Percentiles rank a stretch among this genome's conserved stretches.
These are phyloP conservation scores for Pestalotiopsis fici DNA, from an alignment of 2,329 filamentous ascomycete genomes.

Conservation along the genomic window DNA sequence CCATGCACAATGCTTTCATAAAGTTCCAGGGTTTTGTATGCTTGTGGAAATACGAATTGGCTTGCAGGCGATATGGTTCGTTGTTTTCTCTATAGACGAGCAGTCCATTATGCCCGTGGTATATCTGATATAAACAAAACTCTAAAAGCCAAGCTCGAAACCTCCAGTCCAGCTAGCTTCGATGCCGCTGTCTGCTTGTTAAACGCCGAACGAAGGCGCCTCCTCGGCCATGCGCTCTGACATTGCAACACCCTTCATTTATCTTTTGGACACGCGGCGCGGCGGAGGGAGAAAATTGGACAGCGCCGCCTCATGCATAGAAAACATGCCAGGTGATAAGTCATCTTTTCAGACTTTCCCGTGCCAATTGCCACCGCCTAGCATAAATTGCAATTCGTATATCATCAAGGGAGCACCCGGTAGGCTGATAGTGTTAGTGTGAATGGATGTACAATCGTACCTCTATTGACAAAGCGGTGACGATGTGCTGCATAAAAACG, in stretches of 20 bases:
- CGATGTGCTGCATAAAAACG: too few relatives aligned
- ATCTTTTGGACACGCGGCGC: not conserved
- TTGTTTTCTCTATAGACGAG: not conserved
- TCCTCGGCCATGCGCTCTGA: not conserved
- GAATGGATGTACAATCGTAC: not conserved
- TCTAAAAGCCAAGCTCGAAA: not conserved
- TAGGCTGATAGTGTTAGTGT: not conserved
- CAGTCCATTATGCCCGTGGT: not conserved
- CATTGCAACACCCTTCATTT: not conserved
- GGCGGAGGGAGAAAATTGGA: not conserved
- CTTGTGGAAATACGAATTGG: not conserved
- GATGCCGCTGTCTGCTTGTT: not conserved
- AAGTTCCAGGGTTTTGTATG: not conserved
- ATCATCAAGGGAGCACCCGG: not conserved
- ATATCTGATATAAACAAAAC: constrained; percentile 9
- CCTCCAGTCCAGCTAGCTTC: not conserved
- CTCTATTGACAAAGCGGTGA: not conserved
- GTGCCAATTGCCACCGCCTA: not conserved
- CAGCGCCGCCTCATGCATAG: not conserved
- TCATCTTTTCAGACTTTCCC: not conserved
- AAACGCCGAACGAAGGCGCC: not conserved
- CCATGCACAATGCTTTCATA: constrained; percentile 1
- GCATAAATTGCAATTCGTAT: not conserved
- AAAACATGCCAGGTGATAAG: too few relatives aligned
- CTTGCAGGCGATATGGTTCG: not conserved